Percentiles rank a stretch among this genome's conserved stretches.
These are phyloP conservation scores for Phytopythium kandeliae DNA, from an alignment of 352 stramenopile species.

Conservation along the genomic window DNA sequence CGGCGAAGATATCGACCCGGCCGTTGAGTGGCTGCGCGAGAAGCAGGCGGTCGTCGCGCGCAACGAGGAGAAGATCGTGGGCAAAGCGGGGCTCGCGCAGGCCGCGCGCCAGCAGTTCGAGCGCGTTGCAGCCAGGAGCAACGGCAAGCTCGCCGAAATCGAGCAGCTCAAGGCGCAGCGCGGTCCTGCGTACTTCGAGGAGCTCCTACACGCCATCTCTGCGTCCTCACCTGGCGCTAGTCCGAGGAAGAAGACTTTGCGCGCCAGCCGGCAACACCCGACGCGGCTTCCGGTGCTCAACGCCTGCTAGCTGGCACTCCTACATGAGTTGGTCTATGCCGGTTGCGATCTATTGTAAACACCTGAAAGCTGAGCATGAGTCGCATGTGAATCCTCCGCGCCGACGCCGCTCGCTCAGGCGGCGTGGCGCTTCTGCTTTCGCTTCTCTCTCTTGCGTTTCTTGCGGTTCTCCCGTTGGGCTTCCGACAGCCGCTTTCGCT, in stretches of 20 bases:
- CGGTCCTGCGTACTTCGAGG: constrained; percentile 37
- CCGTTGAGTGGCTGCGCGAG: constrained; percentile 38
- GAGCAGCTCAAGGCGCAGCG: constrained; percentile 42
- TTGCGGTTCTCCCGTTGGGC: constrained; percentile 72
- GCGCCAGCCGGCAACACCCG: neutral
- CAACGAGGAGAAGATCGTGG: constrained; percentile 17
- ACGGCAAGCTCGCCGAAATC: constrained; percentile 45
- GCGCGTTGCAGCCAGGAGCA: constrained; percentile 34
- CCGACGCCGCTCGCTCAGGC: neutral
- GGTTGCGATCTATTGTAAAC: neutral
- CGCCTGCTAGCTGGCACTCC: too few species aligned
- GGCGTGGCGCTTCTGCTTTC: constrained; percentile 26
- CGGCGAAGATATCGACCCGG: constrained; percentile 16
- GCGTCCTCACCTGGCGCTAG: neutral
- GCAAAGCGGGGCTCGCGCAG: constrained; percentile 22
- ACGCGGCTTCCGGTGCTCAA: neutral
- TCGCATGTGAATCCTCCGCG: too few species aligned
- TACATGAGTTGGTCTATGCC: too few species aligned
- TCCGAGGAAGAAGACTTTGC: neutral
- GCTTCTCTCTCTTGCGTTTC: constrained; percentile 66
- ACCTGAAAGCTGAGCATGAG: too few species aligned
- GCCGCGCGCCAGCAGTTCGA: constrained; percentile 42
- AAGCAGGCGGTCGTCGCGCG: constrained; percentile 22
- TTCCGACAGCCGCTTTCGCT: constrained; percentile 59
- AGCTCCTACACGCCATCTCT: constrained; percentile 15